phyloP scores from a whole-genome alignment of 192 early-diverging fungal species.

The Backusella macrospora region DNA sequence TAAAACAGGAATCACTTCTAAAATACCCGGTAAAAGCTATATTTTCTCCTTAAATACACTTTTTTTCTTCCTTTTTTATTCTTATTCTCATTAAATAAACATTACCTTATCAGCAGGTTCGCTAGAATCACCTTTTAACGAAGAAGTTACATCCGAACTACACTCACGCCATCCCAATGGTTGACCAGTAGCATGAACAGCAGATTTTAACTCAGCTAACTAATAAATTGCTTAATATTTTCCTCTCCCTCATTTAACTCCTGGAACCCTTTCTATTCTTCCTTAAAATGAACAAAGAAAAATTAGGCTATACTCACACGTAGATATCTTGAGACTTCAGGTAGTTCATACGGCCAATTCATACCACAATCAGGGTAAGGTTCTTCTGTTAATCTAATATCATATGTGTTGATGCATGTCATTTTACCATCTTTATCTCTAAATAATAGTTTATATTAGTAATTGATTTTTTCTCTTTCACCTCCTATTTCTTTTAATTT shows the following conservation, averaged over 20 bases:
- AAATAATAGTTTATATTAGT: neutral
- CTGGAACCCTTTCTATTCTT: neutral
- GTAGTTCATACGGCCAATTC: constrained; percentile 60
- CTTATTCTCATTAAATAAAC: neutral
- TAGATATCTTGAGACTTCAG: constrained; percentile 50
- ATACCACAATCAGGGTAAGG: constrained; percentile 54
- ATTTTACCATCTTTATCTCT: constrained; percentile 26
- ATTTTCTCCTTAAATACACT: neutral
- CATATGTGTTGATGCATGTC: constrained; percentile 60
- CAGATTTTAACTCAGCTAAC: constrained; percentile 50
- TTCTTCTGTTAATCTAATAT: constrained; percentile 52
- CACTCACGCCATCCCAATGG: constrained; percentile 68
- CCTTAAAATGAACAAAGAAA: neutral
- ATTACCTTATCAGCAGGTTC: constrained; percentile 60
- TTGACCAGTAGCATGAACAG: constrained; percentile 56
- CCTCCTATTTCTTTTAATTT: neutral
- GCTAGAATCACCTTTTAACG: constrained; percentile 54
- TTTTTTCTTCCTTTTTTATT: neutral
- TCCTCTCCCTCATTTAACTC: neutral
- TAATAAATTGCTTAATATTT: constrained; percentile 23
- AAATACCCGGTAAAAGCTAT: constrained; percentile 66
- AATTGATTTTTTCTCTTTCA: neutral
- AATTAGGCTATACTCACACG: constrained; percentile 41
- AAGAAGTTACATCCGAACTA: constrained; percentile 45
- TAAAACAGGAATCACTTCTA: constrained; percentile 57